phyloP scores from a whole-genome alignment of 352 stramenopile species.

The Phytophthora chlamydospora region DNA sequence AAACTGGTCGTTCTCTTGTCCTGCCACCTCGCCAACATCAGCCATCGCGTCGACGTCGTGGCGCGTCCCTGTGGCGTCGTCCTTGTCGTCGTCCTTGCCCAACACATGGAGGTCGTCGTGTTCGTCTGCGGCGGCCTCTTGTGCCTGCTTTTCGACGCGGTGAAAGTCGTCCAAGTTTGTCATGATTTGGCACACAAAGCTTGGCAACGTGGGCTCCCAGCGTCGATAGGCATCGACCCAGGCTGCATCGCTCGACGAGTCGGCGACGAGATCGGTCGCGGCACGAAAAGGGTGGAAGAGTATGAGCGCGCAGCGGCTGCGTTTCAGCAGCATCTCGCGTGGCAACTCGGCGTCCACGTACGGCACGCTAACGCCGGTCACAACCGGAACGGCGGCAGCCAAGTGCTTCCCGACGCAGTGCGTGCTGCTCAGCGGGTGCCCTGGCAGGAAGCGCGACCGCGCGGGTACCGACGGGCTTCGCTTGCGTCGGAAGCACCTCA shows the following conservation, averaged over 20 bases:
- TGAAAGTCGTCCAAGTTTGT: slow-evolving; percentile 4
- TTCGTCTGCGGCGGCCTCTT: not conserved
- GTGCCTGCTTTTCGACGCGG: not conserved
- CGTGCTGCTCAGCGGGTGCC: too few species aligned
- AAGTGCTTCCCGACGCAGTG: too few species aligned
- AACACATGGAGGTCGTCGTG: not conserved
- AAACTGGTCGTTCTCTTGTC: not conserved
- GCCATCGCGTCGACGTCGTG: too few species aligned
- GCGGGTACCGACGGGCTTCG: too few species aligned
- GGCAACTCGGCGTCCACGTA: too few species aligned
- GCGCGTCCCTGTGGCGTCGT: too few species aligned
- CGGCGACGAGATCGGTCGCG: not conserved
- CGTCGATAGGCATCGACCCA: not conserved
- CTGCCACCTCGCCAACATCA: too few species aligned
- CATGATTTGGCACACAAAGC: not conserved
- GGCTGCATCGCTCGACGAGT: not conserved
- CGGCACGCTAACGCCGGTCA: too few species aligned
- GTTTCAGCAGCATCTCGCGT: not conserved
- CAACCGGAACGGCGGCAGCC: too few species aligned
- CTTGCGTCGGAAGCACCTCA: too few species aligned
- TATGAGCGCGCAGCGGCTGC: not conserved
- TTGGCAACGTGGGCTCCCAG: not conserved
- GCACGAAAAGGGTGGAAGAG: not conserved
- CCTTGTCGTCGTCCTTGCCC: too few species aligned
- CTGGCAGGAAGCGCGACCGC: too few species aligned